Evolutionary conservation across 2,329 filamentous ascomycete genomes (phyloP), one percentile per base, ranked within the genome.

Genomic region (Penicillium concentricum): DNA sequence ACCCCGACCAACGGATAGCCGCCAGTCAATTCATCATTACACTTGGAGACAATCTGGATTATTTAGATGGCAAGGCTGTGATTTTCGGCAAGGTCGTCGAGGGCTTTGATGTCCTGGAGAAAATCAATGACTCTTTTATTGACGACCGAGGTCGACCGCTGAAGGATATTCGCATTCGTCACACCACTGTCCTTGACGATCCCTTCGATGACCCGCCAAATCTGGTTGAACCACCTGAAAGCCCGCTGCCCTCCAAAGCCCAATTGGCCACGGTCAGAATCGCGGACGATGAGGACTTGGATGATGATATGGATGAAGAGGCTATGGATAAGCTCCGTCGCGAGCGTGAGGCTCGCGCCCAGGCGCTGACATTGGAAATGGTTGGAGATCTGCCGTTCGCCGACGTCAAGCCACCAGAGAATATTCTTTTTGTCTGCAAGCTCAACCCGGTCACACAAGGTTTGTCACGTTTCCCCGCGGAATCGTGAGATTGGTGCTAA

Each of bases 401-500:
- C 57, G 94, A 99, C 76, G 92, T 99, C 66, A 95, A 93, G 67
- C 94, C 94, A 5, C 94, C 94, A 0, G 94, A 99, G 77, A 97
- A 99, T 73, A 87, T 99, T 15, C 82, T 99, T 2, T 99, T 99
- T 71, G 92, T 99, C 42, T 99, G 94, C 87, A 99, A 99, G 74
- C 82, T 99, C 42, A 99, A 99, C 67, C 94, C 94, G 0, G 92
- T 99, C 45, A 99, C 94, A 10, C 89, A 91, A 69, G 81, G 81
- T 82, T 71, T 60, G 69, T 65, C 53, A 26, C 16, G 28, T 41
- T 44, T 8, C 24, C 30, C 39, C n/a, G 18, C 5, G 7, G 15
- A 35, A 5, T 12, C 18, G 39, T 54, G 24, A 48, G 1, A 50
- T 12, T 24, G 4, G 12, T 45, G 42, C 44, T 54, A 39, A 56